Conservation (phyloP, 2,329 filamentous ascomycete genomes). For the Karstenula rhodostoma region DNA sequence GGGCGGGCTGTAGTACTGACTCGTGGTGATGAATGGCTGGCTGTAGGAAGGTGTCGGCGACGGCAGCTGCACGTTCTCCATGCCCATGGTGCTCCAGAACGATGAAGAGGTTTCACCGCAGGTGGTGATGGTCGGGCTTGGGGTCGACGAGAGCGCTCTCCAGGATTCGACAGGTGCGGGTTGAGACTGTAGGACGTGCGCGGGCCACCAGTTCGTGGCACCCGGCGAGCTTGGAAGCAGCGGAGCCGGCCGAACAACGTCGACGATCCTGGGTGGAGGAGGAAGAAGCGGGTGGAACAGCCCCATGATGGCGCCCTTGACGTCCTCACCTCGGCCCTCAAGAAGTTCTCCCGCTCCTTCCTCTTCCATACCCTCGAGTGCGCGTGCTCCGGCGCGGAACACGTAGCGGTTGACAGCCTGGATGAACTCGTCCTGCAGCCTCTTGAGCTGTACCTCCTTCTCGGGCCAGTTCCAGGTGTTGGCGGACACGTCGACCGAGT, state of each 20-base stretch:
- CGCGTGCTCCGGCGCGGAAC: constrained; percentile 85
- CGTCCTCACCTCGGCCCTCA: constrained; percentile 89
- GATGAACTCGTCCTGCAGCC: constrained; percentile 94
- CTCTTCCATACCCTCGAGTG: constrained; percentile 94
- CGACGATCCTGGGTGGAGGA: constrained; percentile 86
- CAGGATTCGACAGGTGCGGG: constrained; percentile 82
- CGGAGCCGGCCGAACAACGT: constrained; percentile 85
- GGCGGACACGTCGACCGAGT: constrained; percentile 88
- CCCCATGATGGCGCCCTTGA: constrained; percentile 84
- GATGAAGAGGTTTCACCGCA: constrained; percentile 75
- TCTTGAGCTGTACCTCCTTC: constrained; percentile 96
- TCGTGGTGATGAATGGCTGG: constrained; percentile 76
- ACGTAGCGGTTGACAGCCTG: constrained; percentile 98
- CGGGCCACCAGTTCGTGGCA: constrained; percentile 76
- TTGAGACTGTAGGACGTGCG: constrained; percentile 66
- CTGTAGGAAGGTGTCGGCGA: constrained; percentile 84
- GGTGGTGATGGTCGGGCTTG: constrained; percentile 73
- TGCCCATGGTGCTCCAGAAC: constrained; percentile 80
- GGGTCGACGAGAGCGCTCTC: constrained; percentile 90
- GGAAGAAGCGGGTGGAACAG: constrained; percentile 87
- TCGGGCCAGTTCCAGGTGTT: constrained; percentile 94
- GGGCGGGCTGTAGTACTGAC: constrained; percentile 80
- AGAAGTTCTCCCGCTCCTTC: constrained; percentile 94
- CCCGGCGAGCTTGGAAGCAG: constrained; percentile 83
- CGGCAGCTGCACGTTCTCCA: constrained; percentile 75